Conservation (phyloP, 352 stramenopile genomes). For the Phytophthora cryptogea region DNA sequence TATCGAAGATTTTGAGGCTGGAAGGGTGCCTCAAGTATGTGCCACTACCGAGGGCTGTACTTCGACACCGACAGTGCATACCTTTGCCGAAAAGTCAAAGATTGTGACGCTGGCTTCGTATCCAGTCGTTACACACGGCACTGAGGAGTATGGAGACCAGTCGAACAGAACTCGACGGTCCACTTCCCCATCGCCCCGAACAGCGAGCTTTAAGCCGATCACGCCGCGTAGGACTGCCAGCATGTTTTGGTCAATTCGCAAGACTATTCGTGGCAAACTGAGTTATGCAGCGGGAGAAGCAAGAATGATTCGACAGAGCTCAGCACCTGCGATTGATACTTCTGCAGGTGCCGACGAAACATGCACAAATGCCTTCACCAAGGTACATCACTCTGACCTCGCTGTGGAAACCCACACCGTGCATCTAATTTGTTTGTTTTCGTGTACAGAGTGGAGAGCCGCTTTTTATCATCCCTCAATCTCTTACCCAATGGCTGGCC, state of each 20-base stretch:
- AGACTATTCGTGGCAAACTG: conserved; percentile 47
- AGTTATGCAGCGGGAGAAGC: conserved; percentile 26
- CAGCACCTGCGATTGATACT: conserved; percentile 24
- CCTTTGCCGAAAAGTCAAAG: conserved; percentile 5
- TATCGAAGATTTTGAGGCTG: conserved; percentile 66
- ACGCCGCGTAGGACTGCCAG: conserved; percentile 37
- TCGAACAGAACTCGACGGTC: conserved; percentile 18
- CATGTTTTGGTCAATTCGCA: conserved; percentile 46
- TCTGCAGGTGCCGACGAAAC: conserved; percentile 2
- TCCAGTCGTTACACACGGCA: conserved; percentile 21
- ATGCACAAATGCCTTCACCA: conserved; percentile 2
- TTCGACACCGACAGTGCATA: conserved; percentile 1
- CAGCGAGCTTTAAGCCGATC: conserved; percentile 12
- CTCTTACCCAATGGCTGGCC: conserved; percentile 46
- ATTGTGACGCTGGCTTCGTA: conserved; percentile 37
- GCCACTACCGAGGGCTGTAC: conserved; percentile 1
- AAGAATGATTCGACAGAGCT: conserved; percentile 32
- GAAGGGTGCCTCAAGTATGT: conserved; percentile 27
- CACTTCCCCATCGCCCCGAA: conserved; percentile 32
- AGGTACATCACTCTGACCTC: conserved; percentile 18
- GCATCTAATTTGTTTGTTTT: conserved; percentile 5
- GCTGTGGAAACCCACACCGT: background rate
- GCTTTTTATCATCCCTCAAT: conserved; percentile 19
- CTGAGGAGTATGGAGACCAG: conserved; percentile 15
- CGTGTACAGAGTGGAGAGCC: conserved; percentile 17